A percentile compares a stretch with the other conserved stretches of the same genome.
These are phyloP conservation scores for Diutina scorzettiae DNA, from an alignment of 1,139 yeast genomes.

Conservation along the genomic window DNA sequence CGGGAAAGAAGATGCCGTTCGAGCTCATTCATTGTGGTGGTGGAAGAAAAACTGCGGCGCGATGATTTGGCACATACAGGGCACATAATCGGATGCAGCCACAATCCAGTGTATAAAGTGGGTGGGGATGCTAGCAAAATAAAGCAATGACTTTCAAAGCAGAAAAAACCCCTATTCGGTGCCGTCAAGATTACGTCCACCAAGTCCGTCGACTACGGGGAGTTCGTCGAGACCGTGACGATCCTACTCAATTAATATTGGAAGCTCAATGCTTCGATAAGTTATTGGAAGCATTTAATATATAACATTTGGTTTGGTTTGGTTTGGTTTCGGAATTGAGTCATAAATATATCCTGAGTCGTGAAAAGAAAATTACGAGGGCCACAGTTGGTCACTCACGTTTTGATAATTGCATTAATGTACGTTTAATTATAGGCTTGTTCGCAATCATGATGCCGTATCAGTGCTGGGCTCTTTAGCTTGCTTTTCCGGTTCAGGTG, in stretches of 20 bases:
- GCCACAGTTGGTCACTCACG: too few species aligned
- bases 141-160: too few species aligned
- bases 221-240: background rate
- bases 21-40: slow-evolving; percentile 12
- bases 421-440: too few species aligned
- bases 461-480: background rate
- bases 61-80: background rate
- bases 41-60: background rate
- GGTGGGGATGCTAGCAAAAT: too few species aligned
- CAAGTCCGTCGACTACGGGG: background rate
- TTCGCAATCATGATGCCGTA: too few species aligned
- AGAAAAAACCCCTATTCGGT: background rate
- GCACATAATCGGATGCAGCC: background rate
- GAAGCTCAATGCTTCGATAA: background rate
- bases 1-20: slow-evolving; percentile 44
- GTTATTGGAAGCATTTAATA: background rate
- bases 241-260: too few species aligned
- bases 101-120: too few species aligned
- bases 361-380: too few species aligned
- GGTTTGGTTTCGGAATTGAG: too few species aligned
- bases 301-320: too few species aligned
- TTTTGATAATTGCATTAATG: too few species aligned
- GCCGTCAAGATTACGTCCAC: background rate
- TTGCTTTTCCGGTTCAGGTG: background rate
- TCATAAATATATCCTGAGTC: too few species aligned